phyloP scores from a whole-genome alignment of 169 alveolate genomes.

The Theileria equi region DNA sequence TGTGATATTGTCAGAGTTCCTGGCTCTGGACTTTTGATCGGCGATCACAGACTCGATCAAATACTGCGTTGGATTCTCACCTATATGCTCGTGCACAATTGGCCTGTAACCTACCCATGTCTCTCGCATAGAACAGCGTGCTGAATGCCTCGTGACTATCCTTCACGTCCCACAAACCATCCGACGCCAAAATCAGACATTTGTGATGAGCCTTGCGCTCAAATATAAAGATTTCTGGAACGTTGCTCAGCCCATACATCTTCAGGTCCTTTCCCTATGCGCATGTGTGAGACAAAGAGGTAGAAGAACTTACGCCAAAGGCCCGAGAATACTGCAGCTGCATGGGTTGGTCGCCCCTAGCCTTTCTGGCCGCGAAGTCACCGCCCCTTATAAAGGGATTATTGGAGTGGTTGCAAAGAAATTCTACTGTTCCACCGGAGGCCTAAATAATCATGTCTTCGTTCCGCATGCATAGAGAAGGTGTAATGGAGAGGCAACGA shows the following conservation, averaged over 20 bases:
- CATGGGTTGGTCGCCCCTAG: constrained; percentile 82
- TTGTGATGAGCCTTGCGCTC: constrained; percentile 47
- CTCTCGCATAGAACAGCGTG: constrained; percentile 5
- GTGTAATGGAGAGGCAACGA: not conserved
- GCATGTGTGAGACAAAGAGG: not conserved
- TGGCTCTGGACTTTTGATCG: constrained; percentile 27
- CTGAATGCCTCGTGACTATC: constrained; percentile 62
- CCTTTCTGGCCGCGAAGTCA: constrained; percentile 74
- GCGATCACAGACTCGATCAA: constrained; percentile 55
- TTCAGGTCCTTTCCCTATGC: constrained; percentile 75
- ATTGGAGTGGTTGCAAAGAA: constrained; percentile 72
- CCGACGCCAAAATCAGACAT: constrained; percentile 72
- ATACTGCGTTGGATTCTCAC: constrained; percentile 58
- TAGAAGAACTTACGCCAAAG: constrained; percentile 66
- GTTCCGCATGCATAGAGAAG: not conserved
- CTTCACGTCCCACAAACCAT: constrained; percentile 79
- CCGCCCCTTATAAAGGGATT: constrained; percentile 82
- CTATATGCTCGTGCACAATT: constrained; percentile 14
- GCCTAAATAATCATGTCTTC: constrained; percentile 5
- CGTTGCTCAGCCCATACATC: constrained; percentile 70
- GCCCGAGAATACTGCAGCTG: constrained; percentile 79
- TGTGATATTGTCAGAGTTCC: constrained; percentile 66
- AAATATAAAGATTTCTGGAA: constrained; percentile 66
- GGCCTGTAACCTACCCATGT: constrained; percentile 17
- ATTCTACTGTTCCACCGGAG: constrained; percentile 65